Conservation (phyloP, 306 rosid genomes). For the Adenanthera pavonina region DNA sequence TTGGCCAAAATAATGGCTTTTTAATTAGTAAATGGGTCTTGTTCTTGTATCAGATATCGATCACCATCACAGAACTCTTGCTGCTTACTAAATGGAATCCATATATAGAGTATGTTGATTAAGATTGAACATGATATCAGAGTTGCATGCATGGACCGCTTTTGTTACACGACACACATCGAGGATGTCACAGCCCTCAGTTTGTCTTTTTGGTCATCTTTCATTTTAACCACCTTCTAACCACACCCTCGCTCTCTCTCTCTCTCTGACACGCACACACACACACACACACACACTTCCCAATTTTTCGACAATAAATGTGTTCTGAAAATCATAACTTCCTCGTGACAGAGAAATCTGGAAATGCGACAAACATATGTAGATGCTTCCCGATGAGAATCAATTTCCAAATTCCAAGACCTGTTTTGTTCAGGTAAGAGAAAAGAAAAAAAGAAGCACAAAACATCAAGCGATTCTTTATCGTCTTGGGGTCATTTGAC, state of each 20-base stretch:
- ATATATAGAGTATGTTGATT: neutral
- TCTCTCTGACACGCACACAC: neutral
- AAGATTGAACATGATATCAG: neutral
- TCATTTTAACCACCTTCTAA: neutral
- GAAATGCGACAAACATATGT: neutral
- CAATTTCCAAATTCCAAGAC: slow-evolving; percentile 37
- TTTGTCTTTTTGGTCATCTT: neutral
- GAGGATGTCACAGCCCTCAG: neutral
- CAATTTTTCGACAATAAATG: neutral
- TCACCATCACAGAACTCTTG: neutral
- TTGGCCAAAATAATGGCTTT: too few relatives aligned
- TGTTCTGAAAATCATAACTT: slow-evolving; percentile 4
- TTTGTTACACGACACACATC: neutral
- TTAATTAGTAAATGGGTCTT: too few relatives aligned
- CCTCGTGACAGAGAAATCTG: neutral
- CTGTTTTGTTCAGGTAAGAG: neutral
- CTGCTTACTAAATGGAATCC: neutral
- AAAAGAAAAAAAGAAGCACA: neutral
- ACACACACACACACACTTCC: neutral
- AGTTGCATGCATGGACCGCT: slow-evolving; percentile 11
- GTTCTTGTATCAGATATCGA: neutral
- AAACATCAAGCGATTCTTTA: neutral
- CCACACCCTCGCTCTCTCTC: neutral
- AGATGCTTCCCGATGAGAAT: slow-evolving; percentile 11
- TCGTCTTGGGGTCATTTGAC: neutral